A percentile compares a stretch with the other conserved stretches of the same genome.
Conservation (phyloP, 768 basidiomycete species). For the Amanita jacksonii region DNA sequence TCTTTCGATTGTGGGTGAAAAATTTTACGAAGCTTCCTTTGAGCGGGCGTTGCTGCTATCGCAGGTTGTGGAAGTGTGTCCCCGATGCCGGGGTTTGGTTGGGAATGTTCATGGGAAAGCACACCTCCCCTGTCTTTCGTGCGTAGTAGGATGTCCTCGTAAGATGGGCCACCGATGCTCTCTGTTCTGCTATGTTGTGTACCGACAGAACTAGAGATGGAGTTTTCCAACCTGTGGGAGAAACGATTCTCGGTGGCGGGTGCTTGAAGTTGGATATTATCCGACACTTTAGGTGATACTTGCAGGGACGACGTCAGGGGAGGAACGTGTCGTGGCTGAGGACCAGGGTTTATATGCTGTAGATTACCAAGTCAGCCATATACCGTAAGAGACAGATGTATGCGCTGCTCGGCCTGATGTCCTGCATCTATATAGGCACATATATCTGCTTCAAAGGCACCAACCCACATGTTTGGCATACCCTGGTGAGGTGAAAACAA, state of each 20-base stretch:
- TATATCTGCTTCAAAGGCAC: too few species aligned
- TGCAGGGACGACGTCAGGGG: not conserved
- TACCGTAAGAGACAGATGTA: slow-evolving; percentile 7
- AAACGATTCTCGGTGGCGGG: not conserved
- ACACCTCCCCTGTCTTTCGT: not conserved
- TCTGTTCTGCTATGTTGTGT: slow-evolving; percentile 14
- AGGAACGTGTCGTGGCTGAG: not conserved
- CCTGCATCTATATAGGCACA: not conserved
- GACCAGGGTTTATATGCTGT: not conserved
- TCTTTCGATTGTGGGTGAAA: not conserved
- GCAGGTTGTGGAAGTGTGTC: slow-evolving; percentile 3
- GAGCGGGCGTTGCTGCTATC: not conserved
- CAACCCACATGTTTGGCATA: slow-evolving; percentile 57
- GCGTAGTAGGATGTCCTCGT: slow-evolving; percentile 25
- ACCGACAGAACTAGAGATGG: slow-evolving; percentile 7
- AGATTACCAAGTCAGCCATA: not conserved
- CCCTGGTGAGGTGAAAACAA: slow-evolving; percentile 59
- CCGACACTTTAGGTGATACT: not conserved
- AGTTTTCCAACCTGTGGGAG: slow-evolving; percentile 3
- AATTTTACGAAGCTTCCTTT: slow-evolving; percentile 2
- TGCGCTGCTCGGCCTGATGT: not conserved
- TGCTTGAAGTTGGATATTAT: not conserved
- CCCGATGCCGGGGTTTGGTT: not conserved
- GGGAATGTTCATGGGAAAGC: not conserved
- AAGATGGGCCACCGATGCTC: slow-evolving; percentile 32